phyloP scores from a whole-genome alignment of 305 asterid species.

The Plantago rigida region DNA sequence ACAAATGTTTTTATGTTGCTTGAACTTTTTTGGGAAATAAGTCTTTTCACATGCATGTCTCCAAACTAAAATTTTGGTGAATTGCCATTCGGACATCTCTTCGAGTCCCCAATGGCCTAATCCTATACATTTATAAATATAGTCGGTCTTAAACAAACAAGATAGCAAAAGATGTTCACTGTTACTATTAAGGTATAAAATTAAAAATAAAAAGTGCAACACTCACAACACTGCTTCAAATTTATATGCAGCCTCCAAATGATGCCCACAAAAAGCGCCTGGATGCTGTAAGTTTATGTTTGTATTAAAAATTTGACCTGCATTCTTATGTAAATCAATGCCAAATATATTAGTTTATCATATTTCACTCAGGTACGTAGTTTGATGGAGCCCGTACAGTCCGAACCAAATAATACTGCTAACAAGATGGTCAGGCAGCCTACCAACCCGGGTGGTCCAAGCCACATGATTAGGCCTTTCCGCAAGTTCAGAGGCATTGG shows the following conservation, averaged over 20 bases:
- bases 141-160: no score
- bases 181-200: neutral
- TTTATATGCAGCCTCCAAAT: constrained; percentile 55
- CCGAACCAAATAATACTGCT: constrained; percentile 39
- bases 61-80: no score
- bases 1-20: no score
- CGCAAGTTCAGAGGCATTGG: constrained; percentile 61
- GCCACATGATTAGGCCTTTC: constrained; percentile 48
- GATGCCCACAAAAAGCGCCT: constrained; percentile 77
- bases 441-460: constrained; percentile 41
- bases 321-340: constrained; percentile 6
- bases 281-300: constrained; percentile 53
- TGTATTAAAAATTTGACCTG: constrained; percentile 3
- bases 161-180: neutral
- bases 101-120: no score
- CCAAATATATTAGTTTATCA: constrained; percentile 7
- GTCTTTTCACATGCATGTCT: no score
- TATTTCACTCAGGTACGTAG: constrained; percentile 42
- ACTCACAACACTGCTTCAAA: constrained; percentile 18
- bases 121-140: no score
- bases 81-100: no score
- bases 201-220: neutral
- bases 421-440: constrained; percentile 47
- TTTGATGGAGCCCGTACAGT: constrained; percentile 49
- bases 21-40: no score